Evolutionary conservation across 116 monocot genomes (phyloP).

Genomic region (Trichopus zeylanicus): DNA sequence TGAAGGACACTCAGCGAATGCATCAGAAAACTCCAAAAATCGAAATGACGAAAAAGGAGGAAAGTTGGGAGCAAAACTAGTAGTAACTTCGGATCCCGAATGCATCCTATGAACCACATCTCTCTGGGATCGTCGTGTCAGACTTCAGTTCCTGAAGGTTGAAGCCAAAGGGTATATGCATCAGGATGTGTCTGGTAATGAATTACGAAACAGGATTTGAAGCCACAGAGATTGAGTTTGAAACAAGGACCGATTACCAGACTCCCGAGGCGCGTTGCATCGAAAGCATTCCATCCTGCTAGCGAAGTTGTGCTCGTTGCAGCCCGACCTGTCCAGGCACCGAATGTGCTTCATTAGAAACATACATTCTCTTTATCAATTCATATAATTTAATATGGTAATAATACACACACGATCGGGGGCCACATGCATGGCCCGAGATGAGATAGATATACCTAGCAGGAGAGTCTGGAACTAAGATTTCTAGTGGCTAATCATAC

Average conservation of each 20-base stretch:
- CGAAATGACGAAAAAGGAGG: no score
- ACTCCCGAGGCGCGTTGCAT: slow-evolving; percentile 36
- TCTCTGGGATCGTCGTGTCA: no score
- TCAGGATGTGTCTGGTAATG: neutral
- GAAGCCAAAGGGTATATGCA: neutral
- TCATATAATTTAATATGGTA: neutral
- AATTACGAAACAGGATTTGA: neutral
- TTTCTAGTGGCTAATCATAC: no score
- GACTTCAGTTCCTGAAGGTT: slow-evolving; percentile 27
- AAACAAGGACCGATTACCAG: slow-evolving; percentile 6
- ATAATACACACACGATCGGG: no score
- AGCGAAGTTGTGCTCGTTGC: slow-evolving; percentile 46
- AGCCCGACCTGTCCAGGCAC: slow-evolving; percentile 20
- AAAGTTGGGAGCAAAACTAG: no score
- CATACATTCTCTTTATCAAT: neutral
- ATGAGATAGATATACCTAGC: no score
- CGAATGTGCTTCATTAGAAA: neutral
- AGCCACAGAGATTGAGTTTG: neutral
- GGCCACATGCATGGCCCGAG: no score
- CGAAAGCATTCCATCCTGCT: slow-evolving; percentile 44
- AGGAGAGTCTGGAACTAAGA: no score
- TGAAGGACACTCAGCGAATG: no score
- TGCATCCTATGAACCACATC: slow-evolving; percentile 6
- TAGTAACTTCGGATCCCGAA: no score
- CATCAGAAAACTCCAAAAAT: no score